These are phyloP conservation scores for Chloropicon primus DNA, from an alignment of 139 green algal species.

Conservation along the genomic window DNA sequence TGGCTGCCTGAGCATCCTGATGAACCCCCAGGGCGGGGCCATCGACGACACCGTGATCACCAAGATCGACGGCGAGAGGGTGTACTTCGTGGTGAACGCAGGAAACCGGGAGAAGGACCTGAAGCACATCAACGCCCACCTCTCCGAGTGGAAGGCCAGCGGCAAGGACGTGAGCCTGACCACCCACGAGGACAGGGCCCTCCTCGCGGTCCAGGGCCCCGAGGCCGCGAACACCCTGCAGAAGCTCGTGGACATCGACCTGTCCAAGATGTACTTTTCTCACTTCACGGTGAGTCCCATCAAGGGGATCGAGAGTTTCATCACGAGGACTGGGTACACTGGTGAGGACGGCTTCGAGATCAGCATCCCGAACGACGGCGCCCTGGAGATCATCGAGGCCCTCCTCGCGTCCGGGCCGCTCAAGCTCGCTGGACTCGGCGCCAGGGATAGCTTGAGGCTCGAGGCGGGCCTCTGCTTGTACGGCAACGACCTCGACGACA, in stretches of 20 bases:
- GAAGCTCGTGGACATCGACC: constrained; percentile 40
- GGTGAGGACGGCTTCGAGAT: constrained; percentile 99
- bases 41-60: constrained; percentile 96
- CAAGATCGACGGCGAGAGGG: constrained; percentile 49
- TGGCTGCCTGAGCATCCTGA: constrained; percentile 77
- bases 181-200: constrained; percentile 74
- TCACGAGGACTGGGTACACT: constrained; percentile 95
- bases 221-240: constrained; percentile 30
- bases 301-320: constrained; percentile 56
- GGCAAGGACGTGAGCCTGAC: background rate
- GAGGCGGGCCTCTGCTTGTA: constrained; percentile 98
- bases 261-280: constrained; percentile 82
- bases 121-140: constrained; percentile 69
- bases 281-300: constrained; percentile 64
- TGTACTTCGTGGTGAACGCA: constrained; percentile 98
- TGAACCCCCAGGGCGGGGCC: constrained; percentile 93
- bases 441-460: constrained; percentile 84
- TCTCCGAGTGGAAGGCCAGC: constrained; percentile 19
- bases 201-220: constrained; percentile 39
- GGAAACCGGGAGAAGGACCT: constrained; percentile 95
- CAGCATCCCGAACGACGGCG: constrained; percentile 53
- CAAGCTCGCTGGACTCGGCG: constrained; percentile 71
- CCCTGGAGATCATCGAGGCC: constrained; percentile 55
- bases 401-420: constrained; percentile 45
- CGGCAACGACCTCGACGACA: constrained; percentile 90